Evolutionary conservation across 2,329 filamentous ascomycete genomes (phyloP).

Genomic region (Sporothrix curviconia): DNA sequence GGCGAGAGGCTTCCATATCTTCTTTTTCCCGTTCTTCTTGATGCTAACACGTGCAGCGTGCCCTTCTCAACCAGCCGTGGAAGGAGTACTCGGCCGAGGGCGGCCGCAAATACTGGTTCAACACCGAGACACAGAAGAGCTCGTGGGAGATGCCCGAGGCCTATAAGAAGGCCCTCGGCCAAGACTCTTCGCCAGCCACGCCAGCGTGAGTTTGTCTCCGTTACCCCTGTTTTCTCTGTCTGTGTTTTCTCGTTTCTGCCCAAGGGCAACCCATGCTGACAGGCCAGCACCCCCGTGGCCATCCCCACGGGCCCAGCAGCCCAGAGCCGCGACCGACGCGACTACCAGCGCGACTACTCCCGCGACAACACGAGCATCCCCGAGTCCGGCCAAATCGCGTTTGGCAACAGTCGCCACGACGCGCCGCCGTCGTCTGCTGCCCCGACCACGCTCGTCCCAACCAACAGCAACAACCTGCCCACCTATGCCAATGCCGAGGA

Average conservation of each 20-base stretch:
- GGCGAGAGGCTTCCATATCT: not conserved
- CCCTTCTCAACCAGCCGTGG: slow-evolving; percentile 78
- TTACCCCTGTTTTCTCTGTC: not conserved
- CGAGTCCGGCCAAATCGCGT: slow-evolving; percentile 53
- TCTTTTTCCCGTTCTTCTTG: slow-evolving; percentile 15
- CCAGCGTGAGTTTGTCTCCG: slow-evolving; percentile 32
- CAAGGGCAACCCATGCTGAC: slow-evolving; percentile 4
- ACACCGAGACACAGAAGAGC: slow-evolving; percentile 84
- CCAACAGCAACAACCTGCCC: slow-evolving; percentile 65
- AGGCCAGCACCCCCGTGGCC: slow-evolving; percentile 23
- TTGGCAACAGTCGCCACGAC: slow-evolving; percentile 40
- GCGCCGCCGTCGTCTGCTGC: slow-evolving; percentile 49
- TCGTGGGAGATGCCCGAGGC: slow-evolving; percentile 89
- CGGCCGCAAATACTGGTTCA: slow-evolving; percentile 91
- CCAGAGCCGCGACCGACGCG: slow-evolving; percentile 20
- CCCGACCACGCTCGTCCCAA: slow-evolving; percentile 49
- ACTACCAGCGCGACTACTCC: slow-evolving; percentile 9
- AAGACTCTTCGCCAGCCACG: slow-evolving; percentile 40
- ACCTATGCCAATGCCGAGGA: slow-evolving; percentile 77
- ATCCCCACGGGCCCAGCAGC: slow-evolving; percentile 32
- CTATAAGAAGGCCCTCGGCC: slow-evolving; percentile 68
- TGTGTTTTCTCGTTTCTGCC: slow-evolving; percentile 17
- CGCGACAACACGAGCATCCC: slow-evolving; percentile 11
- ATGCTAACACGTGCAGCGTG: slow-evolving; percentile 50
- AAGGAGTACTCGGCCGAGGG: slow-evolving; percentile 84